Conservation (phyloP, 208 protist genomes). For the Crithidia acanthocephali region DNA sequence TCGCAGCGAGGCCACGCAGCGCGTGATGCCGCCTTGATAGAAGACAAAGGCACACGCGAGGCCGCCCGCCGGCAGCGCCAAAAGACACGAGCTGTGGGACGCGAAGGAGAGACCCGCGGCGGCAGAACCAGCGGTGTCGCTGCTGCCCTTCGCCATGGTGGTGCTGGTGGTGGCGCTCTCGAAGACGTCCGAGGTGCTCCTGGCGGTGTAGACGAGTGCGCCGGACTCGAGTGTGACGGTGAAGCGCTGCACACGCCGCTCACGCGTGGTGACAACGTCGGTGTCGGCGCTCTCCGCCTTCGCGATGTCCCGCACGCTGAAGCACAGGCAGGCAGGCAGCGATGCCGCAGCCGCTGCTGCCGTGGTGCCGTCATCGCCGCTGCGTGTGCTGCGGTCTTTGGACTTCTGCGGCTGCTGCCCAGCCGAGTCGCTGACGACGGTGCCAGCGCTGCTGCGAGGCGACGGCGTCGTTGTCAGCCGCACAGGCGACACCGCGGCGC, state of each 20-base stretch:
- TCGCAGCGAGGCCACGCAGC: conserved; percentile 34
- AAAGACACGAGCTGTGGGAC: neutral
- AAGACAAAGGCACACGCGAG: conserved; percentile 35
- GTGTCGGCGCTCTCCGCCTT: conserved; percentile 31
- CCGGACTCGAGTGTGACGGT: conserved; percentile 26
- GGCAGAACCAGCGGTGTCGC: neutral
- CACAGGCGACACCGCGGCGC: neutral
- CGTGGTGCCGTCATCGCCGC: neutral
- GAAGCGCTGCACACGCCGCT: conserved; percentile 42
- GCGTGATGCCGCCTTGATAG: conserved; percentile 42
- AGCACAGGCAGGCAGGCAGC: conserved; percentile 28
- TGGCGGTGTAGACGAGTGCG: conserved; percentile 20
- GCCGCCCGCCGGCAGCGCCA: neutral
- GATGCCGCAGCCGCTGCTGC: neutral
- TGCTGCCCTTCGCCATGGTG: neutral
- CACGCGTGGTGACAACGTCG: conserved; percentile 32
- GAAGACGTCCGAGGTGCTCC: conserved; percentile 10
- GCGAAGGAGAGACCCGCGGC: neutral
- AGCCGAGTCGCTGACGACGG: neutral
- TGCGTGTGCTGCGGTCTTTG: no score
- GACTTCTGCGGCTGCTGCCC: no score
- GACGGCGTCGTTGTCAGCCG: neutral
- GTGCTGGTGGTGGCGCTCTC: neutral
- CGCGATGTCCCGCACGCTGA: conserved; percentile 28
- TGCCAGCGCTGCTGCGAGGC: neutral